Percentiles rank a stretch among this genome's conserved stretches.
phyloP scores from a whole-genome alignment of 345 rosid species.

The Noccaea bulbosa region DNA sequence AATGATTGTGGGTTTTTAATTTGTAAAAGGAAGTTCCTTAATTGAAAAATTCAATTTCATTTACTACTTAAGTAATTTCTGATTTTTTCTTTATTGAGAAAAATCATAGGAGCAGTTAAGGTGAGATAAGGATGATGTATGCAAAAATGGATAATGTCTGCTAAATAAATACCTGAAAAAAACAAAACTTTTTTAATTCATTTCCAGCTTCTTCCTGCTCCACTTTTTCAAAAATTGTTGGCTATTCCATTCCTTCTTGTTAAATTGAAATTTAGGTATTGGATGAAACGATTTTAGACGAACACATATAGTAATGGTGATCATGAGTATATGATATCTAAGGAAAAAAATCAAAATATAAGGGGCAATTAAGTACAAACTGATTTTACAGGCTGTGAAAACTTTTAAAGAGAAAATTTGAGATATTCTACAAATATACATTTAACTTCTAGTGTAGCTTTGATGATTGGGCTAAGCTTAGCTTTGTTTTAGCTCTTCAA shows the following conservation, averaged over 20 bases:
- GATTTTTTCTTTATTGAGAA: background rate
- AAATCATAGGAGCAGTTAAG: slow-evolving; percentile 44
- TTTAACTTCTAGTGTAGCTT: too few relatives aligned
- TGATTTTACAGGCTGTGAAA: too few relatives aligned
- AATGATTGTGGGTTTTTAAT: background rate
- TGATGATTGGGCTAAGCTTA: too few relatives aligned
- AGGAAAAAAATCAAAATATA: background rate
- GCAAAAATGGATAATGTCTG: slow-evolving; percentile 36
- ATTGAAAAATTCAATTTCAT: background rate
- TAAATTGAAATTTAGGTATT: background rate
- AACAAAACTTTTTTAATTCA: background rate
- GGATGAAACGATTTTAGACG: background rate
- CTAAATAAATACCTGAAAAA: background rate
- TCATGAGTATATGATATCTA: too few relatives aligned
- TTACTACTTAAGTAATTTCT: background rate
- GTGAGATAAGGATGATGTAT: slow-evolving; percentile 47
- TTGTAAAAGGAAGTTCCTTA: background rate
- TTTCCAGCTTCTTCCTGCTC: slow-evolving; percentile 43
- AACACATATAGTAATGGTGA: background rate
- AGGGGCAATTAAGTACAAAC: too few relatives aligned
- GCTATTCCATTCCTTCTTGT: background rate
- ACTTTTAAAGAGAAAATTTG: too few relatives aligned
- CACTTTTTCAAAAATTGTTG: slow-evolving; percentile 37
- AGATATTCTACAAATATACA: too few relatives aligned
- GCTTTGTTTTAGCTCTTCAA: too few relatives aligned